Percentiles rank a stretch among this genome's conserved stretches.
phyloP scores from a whole-genome alignment of 257 asterid genomes.

The Salvia hispanica region DNA sequence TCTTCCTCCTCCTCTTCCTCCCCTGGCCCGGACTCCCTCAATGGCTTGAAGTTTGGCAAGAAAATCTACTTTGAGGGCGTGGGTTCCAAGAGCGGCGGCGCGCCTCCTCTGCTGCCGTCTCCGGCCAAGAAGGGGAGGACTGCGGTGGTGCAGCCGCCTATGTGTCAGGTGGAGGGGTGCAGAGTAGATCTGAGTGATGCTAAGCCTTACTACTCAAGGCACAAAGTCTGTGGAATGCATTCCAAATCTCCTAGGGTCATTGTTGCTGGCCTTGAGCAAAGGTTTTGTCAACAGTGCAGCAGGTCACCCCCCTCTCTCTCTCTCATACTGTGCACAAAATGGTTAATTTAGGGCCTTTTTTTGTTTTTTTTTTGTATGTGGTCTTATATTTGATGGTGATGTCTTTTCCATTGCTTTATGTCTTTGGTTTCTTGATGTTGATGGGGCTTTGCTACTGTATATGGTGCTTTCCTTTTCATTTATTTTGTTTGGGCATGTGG shows the following conservation, averaged over 20 bases:
- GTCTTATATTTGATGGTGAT: neutral
- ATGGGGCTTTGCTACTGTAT: slow-evolving; percentile 11
- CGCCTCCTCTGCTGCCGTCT: slow-evolving; percentile 40
- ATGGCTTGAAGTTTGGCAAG: slow-evolving; percentile 78
- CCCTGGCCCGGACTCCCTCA: slow-evolving; percentile 43
- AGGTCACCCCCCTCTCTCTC: slow-evolving; percentile 49
- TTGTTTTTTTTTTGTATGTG: neutral
- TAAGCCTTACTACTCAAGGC: slow-evolving; percentile 93
- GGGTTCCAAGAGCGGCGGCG: slow-evolving; percentile 37
- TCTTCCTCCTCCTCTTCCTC: slow-evolving; percentile 51
- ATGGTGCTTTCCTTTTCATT: slow-evolving; percentile 23
- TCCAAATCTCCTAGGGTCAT: slow-evolving; percentile 74
- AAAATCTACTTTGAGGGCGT: slow-evolving; percentile 79
- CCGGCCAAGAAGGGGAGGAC: slow-evolving; percentile 70
- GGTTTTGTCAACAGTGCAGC: slow-evolving; percentile 99
- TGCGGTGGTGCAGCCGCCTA: slow-evolving; percentile 58
- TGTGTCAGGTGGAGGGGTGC: slow-evolving; percentile 69
- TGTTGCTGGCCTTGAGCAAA: slow-evolving; percentile 86
- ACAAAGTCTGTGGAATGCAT: slow-evolving; percentile 88
- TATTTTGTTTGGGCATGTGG: slow-evolving; percentile 9
- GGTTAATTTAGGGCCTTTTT: slow-evolving; percentile 1
- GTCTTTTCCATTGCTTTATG: neutral
- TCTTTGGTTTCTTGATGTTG: slow-evolving; percentile 12
- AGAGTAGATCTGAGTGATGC: slow-evolving; percentile 88
- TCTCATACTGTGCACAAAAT: slow-evolving; percentile 6